Conservation (phyloP, 2,329 filamentous ascomycete species). For the Pseudogymnoascus sp. region DNA sequence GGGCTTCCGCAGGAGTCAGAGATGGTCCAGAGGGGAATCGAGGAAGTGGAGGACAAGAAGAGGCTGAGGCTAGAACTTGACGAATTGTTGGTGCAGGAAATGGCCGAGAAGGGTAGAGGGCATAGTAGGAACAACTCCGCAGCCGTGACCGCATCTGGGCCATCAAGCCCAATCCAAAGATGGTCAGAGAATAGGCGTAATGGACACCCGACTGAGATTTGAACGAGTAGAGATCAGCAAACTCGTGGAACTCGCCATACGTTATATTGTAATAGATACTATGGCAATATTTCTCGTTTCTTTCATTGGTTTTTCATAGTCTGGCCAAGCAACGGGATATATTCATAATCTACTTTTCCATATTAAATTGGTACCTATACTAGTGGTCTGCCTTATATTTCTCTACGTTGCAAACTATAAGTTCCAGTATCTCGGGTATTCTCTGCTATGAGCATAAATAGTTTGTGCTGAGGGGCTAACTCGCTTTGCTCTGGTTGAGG, state of each 20-base stretch:
- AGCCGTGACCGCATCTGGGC: neutral
- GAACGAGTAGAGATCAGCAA: neutral
- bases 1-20: neutral
- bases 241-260: neutral
- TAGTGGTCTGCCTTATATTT: neutral
- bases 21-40: neutral
- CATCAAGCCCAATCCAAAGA: neutral
- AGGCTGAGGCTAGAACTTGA: neutral
- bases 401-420: neutral
- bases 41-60: neutral
- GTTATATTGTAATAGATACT: neutral
- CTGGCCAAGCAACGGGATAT: neutral
- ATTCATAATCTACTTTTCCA: neutral
- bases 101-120: neutral
- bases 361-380: neutral
- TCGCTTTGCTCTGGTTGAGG: too few species aligned
- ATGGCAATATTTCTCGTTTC: neutral
- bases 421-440: neutral
- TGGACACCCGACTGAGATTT: neutral
- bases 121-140: neutral
- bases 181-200: neutral
- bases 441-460: neutral
- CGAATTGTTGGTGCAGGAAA: neutral
- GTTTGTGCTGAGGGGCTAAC: neutral
- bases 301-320: neutral